A percentile compares a stretch with the other conserved stretches of the same genome.
Evolutionary conservation across 2,329 filamentous ascomycete species (phyloP).

Genomic region (Botrytis byssoidea): DNA sequence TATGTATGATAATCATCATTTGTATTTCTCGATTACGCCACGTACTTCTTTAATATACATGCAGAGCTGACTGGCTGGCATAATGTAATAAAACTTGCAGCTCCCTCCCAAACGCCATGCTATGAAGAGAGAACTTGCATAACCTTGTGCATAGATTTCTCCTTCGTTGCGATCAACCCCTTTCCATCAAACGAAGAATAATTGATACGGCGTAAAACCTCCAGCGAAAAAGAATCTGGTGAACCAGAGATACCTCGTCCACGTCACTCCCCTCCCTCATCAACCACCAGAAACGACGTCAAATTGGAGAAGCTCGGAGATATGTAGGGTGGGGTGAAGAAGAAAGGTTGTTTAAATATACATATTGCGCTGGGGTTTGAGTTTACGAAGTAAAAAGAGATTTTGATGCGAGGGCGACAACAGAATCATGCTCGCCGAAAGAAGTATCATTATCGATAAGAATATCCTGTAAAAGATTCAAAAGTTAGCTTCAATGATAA

Average conservation of each 20-base stretch:
- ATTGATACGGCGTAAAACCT: not conserved
- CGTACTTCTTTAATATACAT: slow-evolving; percentile 16
- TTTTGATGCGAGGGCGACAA: not conserved
- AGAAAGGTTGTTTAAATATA: slow-evolving; percentile 11
- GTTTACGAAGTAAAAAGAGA: not conserved
- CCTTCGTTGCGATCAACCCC: slow-evolving; percentile 17
- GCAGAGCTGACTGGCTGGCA: slow-evolving; percentile 4
- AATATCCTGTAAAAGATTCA: slow-evolving; percentile 21
- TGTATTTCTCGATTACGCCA: not conserved
- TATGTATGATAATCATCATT: slow-evolving; percentile 2
- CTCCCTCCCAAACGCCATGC: slow-evolving; percentile 25
- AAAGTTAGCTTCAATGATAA: slow-evolving; percentile 23
- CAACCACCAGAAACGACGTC: not conserved
- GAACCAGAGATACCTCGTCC: not conserved
- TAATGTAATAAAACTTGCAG: not conserved
- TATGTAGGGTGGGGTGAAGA: not conserved
- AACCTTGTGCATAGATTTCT: slow-evolving; percentile 21
- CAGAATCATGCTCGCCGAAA: not conserved
- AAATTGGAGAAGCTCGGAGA: not conserved
- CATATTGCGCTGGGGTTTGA: not conserved
- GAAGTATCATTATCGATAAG: slow-evolving; percentile 21
- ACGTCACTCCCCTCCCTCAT: not conserved
- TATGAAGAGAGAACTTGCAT: slow-evolving; percentile 12
- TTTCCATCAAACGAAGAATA: not conserved
- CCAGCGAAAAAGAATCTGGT: not conserved